Evolutionary conservation across 192 early-diverging fungal species (phyloP).

Genomic region (Entrophospora sp.): DNA sequence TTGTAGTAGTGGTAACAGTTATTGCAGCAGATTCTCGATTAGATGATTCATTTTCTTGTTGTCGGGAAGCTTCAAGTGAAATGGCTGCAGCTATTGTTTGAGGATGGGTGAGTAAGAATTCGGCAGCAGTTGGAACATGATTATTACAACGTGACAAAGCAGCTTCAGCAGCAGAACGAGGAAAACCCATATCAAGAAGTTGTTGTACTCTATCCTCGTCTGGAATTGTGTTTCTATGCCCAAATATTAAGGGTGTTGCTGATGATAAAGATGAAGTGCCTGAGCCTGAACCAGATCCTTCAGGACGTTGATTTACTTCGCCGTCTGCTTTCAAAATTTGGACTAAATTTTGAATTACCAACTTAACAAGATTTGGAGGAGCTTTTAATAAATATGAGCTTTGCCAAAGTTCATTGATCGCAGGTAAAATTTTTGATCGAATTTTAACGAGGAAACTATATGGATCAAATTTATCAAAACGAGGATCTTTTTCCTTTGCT

Average conservation of each 20-base stretch:
- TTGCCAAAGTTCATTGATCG: conserved; percentile 55
- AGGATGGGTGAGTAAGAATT: conserved; percentile 74
- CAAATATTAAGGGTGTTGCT: conserved; percentile 26
- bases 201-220: conserved; percentile 59
- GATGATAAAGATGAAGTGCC: not conserved
- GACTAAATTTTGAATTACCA: conserved; percentile 50
- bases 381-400: conserved; percentile 48
- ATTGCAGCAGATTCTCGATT: conserved; percentile 1
- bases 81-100: conserved; percentile 36
- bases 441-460: conserved; percentile 57
- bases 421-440: conserved; percentile 50
- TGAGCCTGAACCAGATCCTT: not conserved
- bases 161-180: conserved; percentile 61
- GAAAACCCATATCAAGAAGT: conserved; percentile 84
- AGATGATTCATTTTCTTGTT: conserved; percentile 25
- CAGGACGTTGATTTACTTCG: conserved; percentile 40
- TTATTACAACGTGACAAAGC: conserved; percentile 72
- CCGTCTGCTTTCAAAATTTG: conserved; percentile 69
- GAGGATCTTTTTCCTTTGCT: conserved; percentile 47
- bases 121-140: conserved; percentile 71
- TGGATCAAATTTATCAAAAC: conserved; percentile 60
- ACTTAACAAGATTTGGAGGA: conserved; percentile 44
- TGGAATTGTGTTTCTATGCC: conserved; percentile 41
- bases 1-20: not conserved
- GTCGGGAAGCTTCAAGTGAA: conserved; percentile 30